phyloP scores from a whole-genome alignment of 73 alveolate genomes.

The Paramecium sexaurelia region DNA sequence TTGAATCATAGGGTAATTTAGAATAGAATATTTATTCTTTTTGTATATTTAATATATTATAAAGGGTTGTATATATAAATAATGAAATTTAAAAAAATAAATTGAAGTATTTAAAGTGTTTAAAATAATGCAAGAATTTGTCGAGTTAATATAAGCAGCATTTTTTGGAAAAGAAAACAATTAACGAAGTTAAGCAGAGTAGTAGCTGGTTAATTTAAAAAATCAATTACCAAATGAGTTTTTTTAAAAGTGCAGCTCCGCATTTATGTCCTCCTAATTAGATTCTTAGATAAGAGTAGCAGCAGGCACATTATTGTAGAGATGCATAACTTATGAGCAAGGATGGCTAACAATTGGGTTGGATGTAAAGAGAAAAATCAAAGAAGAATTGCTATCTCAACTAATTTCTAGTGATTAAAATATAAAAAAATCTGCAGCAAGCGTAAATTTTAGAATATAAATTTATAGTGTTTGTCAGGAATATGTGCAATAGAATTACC shows the following conservation, averaged over 20 bases:
- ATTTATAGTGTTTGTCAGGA: slow-evolving; percentile 21
- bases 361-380: neutral
- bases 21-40: neutral
- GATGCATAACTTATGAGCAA: neutral
- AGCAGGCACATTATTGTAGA: slow-evolving; percentile 18
- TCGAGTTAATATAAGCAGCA: slow-evolving; percentile 17
- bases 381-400: slow-evolving; percentile 7
- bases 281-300: neutral
- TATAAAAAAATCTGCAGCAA: slow-evolving; percentile 32
- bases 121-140: slow-evolving; percentile 18
- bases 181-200: neutral
- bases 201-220: neutral
- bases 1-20: neutral
- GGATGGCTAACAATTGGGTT: neutral
- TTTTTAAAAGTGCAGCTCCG: neutral
- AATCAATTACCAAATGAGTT: neutral
- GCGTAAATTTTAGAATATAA: neutral
- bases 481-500: slow-evolving; percentile 58
- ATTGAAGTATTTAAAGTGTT: slow-evolving; percentile 43
- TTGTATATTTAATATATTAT: neutral
- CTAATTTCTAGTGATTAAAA: slow-evolving; percentile 3
- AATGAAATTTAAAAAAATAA: slow-evolving; percentile 1
- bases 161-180: neutral
- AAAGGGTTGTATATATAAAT: neutral
- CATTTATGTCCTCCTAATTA: neutral